Conservation (phyloP, 106 monocot species). For the Ottelia alismoides region DNA sequence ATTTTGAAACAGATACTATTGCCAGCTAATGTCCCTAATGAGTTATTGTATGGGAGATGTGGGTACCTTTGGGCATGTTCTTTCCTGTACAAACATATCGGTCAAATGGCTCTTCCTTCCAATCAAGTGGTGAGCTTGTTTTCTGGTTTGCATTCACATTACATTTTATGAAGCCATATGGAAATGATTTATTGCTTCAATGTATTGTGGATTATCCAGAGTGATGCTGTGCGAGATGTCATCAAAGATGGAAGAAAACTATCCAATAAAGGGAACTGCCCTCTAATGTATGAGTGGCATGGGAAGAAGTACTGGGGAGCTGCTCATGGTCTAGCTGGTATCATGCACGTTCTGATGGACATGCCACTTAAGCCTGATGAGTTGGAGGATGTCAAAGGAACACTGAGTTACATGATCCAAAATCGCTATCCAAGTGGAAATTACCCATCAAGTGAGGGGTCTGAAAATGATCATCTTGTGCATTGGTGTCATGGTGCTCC, state of each 20-base stretch:
- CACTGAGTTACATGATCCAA: constrained; percentile 57
- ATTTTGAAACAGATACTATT: constrained; percentile 53
- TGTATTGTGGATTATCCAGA: no score
- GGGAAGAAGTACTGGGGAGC: constrained; percentile 87
- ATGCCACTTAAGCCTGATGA: constrained; percentile 44
- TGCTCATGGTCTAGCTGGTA: constrained; percentile 89
- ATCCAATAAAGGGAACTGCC: constrained; percentile 41
- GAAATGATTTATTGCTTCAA: no score
- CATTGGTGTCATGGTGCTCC: constrained; percentile 99
- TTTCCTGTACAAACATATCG: constrained; percentile 69
- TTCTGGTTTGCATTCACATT: no score
- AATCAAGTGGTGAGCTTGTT: constrained; percentile 40
- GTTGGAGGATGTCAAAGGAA: constrained; percentile 48
- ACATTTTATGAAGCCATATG: no score
- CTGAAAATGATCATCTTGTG: constrained; percentile 47
- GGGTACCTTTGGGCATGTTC: constrained; percentile 87
- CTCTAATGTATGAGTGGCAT: constrained; percentile 90
- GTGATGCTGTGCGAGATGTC: constrained; percentile 29
- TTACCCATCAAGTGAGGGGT: constrained; percentile 74
- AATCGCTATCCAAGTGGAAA: constrained; percentile 70
- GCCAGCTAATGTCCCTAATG: constrained; percentile 47
- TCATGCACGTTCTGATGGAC: constrained; percentile 91
- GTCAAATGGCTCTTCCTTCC: constrained; percentile 29
- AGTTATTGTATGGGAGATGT: constrained; percentile 80
- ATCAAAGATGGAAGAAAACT: constrained; percentile 45